Evolutionary conservation across 2,329 filamentous ascomycete species (phyloP), one percentile per base, ranked within the genome.

Genomic region (Monosporascus sp.): DNA sequence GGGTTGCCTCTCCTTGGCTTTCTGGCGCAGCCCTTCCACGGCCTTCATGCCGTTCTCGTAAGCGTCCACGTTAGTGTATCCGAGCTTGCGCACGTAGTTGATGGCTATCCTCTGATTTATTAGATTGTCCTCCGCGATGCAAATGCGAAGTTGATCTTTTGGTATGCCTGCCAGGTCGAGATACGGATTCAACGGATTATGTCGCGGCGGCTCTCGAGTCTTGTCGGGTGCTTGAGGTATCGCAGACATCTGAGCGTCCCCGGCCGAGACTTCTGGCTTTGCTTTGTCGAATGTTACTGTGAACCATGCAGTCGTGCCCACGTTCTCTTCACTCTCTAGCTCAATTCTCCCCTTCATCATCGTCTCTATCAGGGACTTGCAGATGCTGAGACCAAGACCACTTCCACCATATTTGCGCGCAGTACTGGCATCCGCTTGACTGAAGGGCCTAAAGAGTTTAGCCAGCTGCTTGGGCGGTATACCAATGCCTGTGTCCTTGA

Each of bases 81-180:
- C 91, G 9, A 97, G 80, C 52, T 90, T 88, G 60, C 87, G 84
- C 52, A 95, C 88, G 61, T 96, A 97, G 60, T 91, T 90, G 48
- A 96, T 90, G 1, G 92, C 92, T 60, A 97, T 97, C 68, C 89
- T 90, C 65, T 95, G 89, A 63, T 97, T 97, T 74, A 97, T 96
- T 3, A 87, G 83, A 60, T 97, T 97, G 72, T 97, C 93, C 65
- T 97, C 93, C 0, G 93, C 93, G 53, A 97, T 93, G 69, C 91
- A 96, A 31, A 97, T 86, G 35, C 90, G 86, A 31, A 97, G 77
- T 52, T 95, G 79, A 45, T 91, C 83, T 53, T 89, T 85, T 8
- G 88, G 84, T 6, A 97, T 81, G 53, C 79, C 78, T 18, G 85
- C 86, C 5, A 97, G 78, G 65, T 91, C 86, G 22, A 85, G 72